Evolutionary conservation across 352 stramenopile genomes (phyloP), one percentile per base, ranked within the genome.

Genomic region (Bremia lactucae): DNA sequence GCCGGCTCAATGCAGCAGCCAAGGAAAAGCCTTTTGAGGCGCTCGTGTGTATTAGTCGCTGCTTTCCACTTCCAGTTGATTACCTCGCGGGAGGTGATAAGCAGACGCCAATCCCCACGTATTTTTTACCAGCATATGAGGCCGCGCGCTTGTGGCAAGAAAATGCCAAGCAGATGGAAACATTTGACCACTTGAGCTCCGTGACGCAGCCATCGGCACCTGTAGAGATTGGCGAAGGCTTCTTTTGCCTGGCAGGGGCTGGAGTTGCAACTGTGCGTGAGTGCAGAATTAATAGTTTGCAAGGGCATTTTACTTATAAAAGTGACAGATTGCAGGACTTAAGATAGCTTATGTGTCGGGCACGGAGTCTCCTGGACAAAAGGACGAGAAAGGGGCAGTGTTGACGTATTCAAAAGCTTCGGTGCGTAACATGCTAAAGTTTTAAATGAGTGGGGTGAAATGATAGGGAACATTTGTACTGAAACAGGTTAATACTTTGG

Each of bases 21-120:
- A 86, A 83, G 45, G 57, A 49, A 18, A 57, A 67, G 7, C 58
- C 67, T 0, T 90, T 85, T 34, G 65, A 85, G 25, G 53, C 67
- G 26, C 64, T 90, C 2, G 31, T 90, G 14, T 82, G 68, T 15
- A 50, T 87, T 9, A 72, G 78, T 18, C 50, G 62, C 21, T 73
- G 60, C 38, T 65, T 83, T 18, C 70, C 74, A 24, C 59, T 87
- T 25, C 74, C 72, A 0, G 29, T 38, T 2, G 62, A 67, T n/a
- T 80, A 72, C 46, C 20, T 82, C 1, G 42, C 23, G 16, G 58
- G 47, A 39, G 67, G 63, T 16, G 46, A 36, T 20, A 60, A 54
- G 33, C n/a, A 41, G 2, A 64, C 68, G 10, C 74, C 74, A 5
- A 9, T 87, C 4, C 67, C 68, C 8, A 87, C 72, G n/a, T 87